Conservation (phyloP, 371 early-diverging fungal genomes). For the Batkoa obscura region DNA sequence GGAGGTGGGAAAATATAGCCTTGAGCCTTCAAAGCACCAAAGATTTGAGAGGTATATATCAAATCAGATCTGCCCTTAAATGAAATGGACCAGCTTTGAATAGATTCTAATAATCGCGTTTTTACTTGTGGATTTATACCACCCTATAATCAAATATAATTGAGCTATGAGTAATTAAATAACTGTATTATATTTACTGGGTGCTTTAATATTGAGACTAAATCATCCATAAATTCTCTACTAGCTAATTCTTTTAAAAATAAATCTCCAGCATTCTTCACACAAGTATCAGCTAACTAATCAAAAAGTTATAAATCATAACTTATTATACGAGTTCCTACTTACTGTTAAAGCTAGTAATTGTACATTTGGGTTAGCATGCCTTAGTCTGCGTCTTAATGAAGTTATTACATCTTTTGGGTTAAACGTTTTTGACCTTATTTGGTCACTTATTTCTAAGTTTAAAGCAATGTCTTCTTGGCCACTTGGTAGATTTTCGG, state of each 20-base stretch:
- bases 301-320: background rate
- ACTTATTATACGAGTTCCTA: background rate
- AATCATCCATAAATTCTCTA: conserved; percentile 71
- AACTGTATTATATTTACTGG: conserved; percentile 17
- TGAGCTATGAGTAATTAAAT: background rate
- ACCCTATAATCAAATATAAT: conserved; percentile 12
- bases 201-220: conserved; percentile 39
- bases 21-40: conserved; percentile 42
- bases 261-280: conserved; percentile 78
- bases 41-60: conserved; percentile 49
- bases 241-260: conserved; percentile 73
- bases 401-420: conserved; percentile 54
- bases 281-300: conserved; percentile 73
- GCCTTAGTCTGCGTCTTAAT: conserved; percentile 53
- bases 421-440: conserved; percentile 63
- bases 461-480: conserved; percentile 60
- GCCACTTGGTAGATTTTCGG: conserved; percentile 67
- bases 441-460: conserved; percentile 77
- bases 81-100: conserved; percentile 78
- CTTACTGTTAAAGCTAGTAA: conserved; percentile 63
- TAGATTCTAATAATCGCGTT: conserved; percentile 39
- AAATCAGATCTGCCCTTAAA: conserved; percentile 54
- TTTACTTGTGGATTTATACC: conserved; percentile 45
- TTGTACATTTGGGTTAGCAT: conserved; percentile 85
- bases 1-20: conserved; percentile 34